These are phyloP conservation scores for Neurospora cerealis DNA, from an alignment of 495 filamentous ascomycete species.

Conservation along the genomic window DNA sequence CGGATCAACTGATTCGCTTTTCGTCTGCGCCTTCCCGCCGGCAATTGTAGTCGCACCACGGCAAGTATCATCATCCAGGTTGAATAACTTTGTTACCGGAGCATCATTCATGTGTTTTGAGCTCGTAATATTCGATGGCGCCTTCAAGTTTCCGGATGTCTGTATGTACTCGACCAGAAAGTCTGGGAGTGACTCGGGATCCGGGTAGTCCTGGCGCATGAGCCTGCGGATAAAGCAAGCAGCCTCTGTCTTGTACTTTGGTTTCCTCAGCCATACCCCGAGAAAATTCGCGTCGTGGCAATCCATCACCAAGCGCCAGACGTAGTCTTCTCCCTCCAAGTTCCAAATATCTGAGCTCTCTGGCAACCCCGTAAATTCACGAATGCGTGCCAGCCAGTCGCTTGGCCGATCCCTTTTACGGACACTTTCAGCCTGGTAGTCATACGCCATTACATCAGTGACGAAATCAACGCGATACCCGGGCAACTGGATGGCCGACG, in stretches of 20 bases:
- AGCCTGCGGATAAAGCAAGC: background rate
- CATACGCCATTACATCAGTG: background rate
- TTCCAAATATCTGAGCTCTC: background rate
- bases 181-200: background rate
- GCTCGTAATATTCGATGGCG: background rate
- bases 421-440: background rate
- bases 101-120: background rate
- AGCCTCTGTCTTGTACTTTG: background rate
- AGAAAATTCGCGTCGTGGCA: background rate
- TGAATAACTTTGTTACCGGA: background rate
- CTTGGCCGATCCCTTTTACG: background rate
- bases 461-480: background rate
- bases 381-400: background rate
- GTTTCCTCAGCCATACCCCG: rapidly evolving
- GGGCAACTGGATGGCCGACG: background rate
- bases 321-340: background rate
- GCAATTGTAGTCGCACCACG: background rate
- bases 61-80: background rate
- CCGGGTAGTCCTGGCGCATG: background rate
- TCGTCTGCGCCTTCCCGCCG: background rate
- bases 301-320: background rate
- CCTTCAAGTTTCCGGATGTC: background rate
- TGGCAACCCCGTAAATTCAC: background rate
- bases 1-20: background rate
- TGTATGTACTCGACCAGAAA: background rate